phyloP scores from a whole-genome alignment of 2,329 filamentous ascomycete genomes.

The Phialemoniopsis sp. region DNA sequence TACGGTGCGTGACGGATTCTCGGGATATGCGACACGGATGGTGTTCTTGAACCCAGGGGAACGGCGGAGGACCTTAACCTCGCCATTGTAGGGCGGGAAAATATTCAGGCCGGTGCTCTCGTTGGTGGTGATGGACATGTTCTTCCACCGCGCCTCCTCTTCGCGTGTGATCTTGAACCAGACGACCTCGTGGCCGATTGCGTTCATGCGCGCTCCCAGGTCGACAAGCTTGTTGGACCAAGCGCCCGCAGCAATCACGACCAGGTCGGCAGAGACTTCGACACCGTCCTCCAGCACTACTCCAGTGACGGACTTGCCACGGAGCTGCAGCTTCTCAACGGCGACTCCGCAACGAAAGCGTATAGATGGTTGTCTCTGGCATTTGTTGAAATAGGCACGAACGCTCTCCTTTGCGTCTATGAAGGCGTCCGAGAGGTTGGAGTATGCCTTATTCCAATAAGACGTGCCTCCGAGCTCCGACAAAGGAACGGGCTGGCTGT shows the following conservation, averaged over 20 bases:
- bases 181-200: constrained; percentile 15
- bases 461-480: not conserved
- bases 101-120: constrained; percentile 18
- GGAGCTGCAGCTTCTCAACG: constrained; percentile 3
- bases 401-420: constrained; percentile 16
- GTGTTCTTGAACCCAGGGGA: constrained; percentile 17
- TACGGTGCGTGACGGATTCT: constrained; percentile 9
- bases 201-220: constrained; percentile 9
- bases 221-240: constrained; percentile 16
- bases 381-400: constrained; percentile 16
- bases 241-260: constrained; percentile 15
- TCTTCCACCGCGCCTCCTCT: constrained; percentile 14
- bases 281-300: constrained; percentile 12
- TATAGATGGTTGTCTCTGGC: constrained; percentile 10
- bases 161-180: constrained; percentile 18
- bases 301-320: constrained; percentile 2
- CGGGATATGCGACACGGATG: constrained; percentile 13
- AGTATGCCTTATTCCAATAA: constrained; percentile 17
- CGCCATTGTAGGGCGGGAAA: constrained; percentile 20
- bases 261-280: constrained; percentile 8
- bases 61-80: constrained; percentile 19
- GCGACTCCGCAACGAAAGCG: constrained; percentile 13
- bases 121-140: constrained; percentile 22
- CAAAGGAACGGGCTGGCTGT: constrained; percentile 3
- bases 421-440: constrained; percentile 15